These are phyloP conservation scores for Aureobasidium lini DNA, from an alignment of 2,329 filamentous ascomycete species.

Conservation along the genomic window DNA sequence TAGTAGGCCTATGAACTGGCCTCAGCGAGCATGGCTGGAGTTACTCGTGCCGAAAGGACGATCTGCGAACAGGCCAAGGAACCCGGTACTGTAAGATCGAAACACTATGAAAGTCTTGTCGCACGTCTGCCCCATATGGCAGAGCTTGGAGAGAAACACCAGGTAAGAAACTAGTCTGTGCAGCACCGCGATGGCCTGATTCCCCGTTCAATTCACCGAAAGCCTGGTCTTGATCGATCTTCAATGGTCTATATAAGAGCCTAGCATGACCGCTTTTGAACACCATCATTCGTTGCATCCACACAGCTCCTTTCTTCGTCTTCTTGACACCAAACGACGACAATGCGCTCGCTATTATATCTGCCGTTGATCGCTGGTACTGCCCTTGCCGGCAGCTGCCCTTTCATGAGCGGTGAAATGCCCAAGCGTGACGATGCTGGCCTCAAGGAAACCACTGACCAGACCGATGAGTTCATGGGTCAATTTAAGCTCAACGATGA, in stretches of 20 bases:
- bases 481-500: slow-evolving; percentile 13
- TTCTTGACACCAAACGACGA: neutral
- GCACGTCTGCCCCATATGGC: neutral
- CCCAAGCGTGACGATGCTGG: neutral
- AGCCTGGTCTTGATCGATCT: neutral
- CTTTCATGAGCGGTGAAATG: slow-evolving; percentile 8
- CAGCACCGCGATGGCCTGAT: neutral
- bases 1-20: neutral
- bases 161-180: slow-evolving; percentile 1
- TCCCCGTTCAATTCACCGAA: neutral
- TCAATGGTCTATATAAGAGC: neutral
- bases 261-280: neutral
- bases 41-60: neutral
- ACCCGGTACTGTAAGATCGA: neutral
- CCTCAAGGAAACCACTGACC: slow-evolving; percentile 3
- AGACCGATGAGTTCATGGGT: slow-evolving; percentile 10
- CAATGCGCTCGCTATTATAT: neutral
- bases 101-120: slow-evolving; percentile 5
- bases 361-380: neutral
- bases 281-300: neutral
- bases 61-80: neutral
- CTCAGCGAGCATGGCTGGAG: neutral
- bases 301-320: neutral
- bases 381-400: slow-evolving; percentile 12
- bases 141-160: neutral